Percentiles rank a stretch among this genome's conserved stretches.
These are phyloP conservation scores for Zygosaccharomyces pseudorouxii DNA, from an alignment of 805 yeast species.

Conservation along the genomic window DNA sequence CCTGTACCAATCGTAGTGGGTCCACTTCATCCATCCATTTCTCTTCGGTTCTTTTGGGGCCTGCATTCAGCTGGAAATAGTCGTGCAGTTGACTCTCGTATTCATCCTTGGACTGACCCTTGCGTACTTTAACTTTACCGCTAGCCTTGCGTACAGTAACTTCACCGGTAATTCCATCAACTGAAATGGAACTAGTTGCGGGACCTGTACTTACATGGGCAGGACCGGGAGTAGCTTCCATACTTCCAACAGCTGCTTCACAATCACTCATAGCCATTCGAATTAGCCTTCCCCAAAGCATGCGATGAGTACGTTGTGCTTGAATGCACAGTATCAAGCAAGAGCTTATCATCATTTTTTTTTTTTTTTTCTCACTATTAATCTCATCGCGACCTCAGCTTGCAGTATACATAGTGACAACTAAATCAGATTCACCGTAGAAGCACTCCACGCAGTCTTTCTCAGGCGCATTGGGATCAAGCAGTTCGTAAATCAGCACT, in stretches of 20 bases:
- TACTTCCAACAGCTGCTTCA: neutral
- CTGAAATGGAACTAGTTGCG: slow-evolving; percentile 24
- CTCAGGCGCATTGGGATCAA: slow-evolving; percentile 54
- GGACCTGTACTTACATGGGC: slow-evolving; percentile 3
- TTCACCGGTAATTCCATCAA: slow-evolving; percentile 36
- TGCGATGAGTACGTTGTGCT: neutral
- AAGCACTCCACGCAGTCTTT: slow-evolving; percentile 74
- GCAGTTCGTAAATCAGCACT: slow-evolving; percentile 83
- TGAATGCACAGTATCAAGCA: neutral
- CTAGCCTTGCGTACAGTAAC: slow-evolving; percentile 44
- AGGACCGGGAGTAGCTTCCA: neutral
- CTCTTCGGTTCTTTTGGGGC: slow-evolving; percentile 53
- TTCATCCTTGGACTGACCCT: slow-evolving; percentile 67
- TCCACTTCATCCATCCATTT: slow-evolving; percentile 25
- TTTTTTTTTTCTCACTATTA: neutral
- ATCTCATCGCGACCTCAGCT: neutral
- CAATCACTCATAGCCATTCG: neutral
- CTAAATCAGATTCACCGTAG: slow-evolving; percentile 37
- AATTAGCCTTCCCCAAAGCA: neutral
- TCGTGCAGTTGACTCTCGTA: slow-evolving; percentile 47
- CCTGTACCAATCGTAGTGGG: slow-evolving; percentile 1
- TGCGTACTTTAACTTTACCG: slow-evolving; percentile 50
- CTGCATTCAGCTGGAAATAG: slow-evolving; percentile 42
- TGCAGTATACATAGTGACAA: slow-evolving; percentile 3
- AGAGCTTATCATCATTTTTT: slow-evolving; percentile 1